phyloP scores from a whole-genome alignment of 176 grass and related monocot species.

The Rhynchospora tenuis region DNA sequence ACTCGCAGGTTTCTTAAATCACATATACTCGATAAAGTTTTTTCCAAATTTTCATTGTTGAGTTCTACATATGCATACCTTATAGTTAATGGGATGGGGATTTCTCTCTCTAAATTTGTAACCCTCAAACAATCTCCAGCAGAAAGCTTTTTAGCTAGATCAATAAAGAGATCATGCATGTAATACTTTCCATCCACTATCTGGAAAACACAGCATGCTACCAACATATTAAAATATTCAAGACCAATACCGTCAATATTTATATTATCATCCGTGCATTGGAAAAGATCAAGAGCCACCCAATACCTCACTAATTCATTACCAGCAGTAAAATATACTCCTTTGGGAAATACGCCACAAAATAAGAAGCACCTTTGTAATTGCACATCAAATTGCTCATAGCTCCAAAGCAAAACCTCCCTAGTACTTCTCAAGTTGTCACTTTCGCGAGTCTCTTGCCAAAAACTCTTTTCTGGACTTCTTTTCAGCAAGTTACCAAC shows the following conservation, averaged over 20 bases:
- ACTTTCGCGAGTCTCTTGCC: background rate
- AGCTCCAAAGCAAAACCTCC: background rate
- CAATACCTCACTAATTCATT: background rate
- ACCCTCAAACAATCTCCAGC: background rate
- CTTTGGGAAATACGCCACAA: slow-evolving; percentile 6
- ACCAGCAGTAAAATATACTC: background rate
- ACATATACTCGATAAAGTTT: background rate
- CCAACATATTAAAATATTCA: background rate
- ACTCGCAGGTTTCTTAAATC: background rate
- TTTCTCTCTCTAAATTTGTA: background rate
- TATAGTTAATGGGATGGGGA: background rate
- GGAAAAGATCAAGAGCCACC: slow-evolving; percentile 1
- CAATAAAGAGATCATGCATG: background rate
- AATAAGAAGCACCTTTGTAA: slow-evolving; percentile 10
- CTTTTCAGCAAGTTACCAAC: background rate
- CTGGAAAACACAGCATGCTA: slow-evolving; percentile 10
- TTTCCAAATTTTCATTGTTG: background rate
- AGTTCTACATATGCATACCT: background rate
- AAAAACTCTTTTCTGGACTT: background rate
- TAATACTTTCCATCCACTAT: background rate
- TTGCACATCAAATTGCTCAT: background rate
- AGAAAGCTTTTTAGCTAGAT: slow-evolving; percentile 14
- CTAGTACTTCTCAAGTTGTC: background rate
- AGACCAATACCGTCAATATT: background rate
- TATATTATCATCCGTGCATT: background rate